phyloP scores from a whole-genome alignment of 805 yeast genomes.

The Candida verbasci region DNA sequence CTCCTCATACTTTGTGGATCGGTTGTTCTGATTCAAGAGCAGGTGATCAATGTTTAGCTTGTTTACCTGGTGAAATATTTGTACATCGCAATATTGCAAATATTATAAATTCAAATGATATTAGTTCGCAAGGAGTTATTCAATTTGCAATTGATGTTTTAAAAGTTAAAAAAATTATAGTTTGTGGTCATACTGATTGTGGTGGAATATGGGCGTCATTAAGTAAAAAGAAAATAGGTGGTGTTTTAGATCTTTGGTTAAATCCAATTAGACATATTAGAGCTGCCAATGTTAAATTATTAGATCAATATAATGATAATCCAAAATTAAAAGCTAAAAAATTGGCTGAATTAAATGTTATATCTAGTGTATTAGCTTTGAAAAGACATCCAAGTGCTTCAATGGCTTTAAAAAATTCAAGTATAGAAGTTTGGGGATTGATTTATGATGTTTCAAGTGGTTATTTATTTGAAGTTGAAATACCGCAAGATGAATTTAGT shows the following conservation, averaged over 20 bases:
- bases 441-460: slow-evolving; percentile 84
- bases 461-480: slow-evolving; percentile 39
- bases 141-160: slow-evolving; percentile 86
- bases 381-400: slow-evolving; percentile 63
- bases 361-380: slow-evolving; percentile 65
- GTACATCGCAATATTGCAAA: slow-evolving; percentile 88
- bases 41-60: slow-evolving; percentile 69
- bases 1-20: slow-evolving; percentile 92
- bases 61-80: slow-evolving; percentile 90
- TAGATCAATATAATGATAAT: slow-evolving; percentile 45
- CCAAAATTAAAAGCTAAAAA: slow-evolving; percentile 52
- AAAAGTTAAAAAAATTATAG: slow-evolving; percentile 73
- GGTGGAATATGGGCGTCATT: slow-evolving; percentile 87
- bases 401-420: slow-evolving; percentile 56
- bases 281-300: slow-evolving; percentile 49
- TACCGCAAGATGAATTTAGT: slow-evolving; percentile 40
- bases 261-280: slow-evolving; percentile 64
- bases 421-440: slow-evolving; percentile 76
- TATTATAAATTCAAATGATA: slow-evolving; percentile 64
- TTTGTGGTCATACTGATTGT: slow-evolving; percentile 94
- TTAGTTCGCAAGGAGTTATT: slow-evolving; percentile 69
- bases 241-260: slow-evolving; percentile 70
- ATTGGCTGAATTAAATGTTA: slow-evolving; percentile 72
- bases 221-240: slow-evolving; percentile 58
- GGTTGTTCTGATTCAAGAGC: slow-evolving; percentile 93